A percentile compares a stretch with the other conserved stretches of the same genome.
Evolutionary conservation across 139 green algal genomes (phyloP).

Genomic region (Chlorella sp.): DNA sequence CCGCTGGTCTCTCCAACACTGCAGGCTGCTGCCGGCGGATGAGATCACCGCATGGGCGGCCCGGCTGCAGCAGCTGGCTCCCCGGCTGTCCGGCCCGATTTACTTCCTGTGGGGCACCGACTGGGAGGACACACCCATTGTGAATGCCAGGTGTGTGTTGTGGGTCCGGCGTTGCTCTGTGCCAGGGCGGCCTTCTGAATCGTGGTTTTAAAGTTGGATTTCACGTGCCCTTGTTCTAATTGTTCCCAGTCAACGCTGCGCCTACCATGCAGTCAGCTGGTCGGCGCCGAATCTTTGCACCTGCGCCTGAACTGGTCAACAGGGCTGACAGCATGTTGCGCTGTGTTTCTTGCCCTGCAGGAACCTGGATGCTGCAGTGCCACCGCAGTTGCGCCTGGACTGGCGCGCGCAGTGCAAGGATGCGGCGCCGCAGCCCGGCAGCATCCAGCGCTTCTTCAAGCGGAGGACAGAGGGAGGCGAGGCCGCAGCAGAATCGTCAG

Average conservation of each 20-base stretch:
- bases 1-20: background rate
- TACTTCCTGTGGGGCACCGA: conserved; percentile 57
- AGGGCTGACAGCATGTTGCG: too few species aligned
- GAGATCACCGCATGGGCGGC: conserved; percentile 44
- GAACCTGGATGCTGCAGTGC: conserved; percentile 3
- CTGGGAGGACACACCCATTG: conserved; percentile 40
- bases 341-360: background rate
- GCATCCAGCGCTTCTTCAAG: background rate
- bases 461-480: background rate
- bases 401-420: background rate
- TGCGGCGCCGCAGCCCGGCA: background rate
- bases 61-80: conserved; percentile 37
- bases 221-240: background rate
- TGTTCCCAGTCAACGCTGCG: background rate
- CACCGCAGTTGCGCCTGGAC: background rate
- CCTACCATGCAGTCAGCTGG: background rate
- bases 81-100: conserved; percentile 28
- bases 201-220: too few species aligned
- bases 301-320: too few species aligned
- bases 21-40: conserved; percentile 29
- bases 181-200: too few species aligned
- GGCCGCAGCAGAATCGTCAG: background rate
- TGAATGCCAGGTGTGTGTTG: conserved; percentile 22
- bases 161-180: background rate
- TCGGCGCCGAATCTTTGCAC: too few species aligned